Conservation (phyloP, 176 grass and related monocot genomes). For the Juncus inflexus region DNA sequence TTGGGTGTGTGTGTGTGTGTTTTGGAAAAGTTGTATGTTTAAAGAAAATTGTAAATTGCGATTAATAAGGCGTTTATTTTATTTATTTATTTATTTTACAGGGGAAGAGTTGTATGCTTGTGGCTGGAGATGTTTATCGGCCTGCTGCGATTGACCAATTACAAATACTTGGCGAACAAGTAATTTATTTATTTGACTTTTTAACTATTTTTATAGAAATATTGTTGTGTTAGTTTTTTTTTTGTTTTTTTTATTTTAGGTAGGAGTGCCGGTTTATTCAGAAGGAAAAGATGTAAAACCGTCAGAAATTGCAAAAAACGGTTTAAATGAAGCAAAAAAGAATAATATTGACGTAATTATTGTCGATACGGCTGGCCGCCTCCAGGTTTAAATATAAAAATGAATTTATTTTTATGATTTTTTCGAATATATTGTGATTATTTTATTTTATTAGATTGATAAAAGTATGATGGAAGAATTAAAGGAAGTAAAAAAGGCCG, state of each 20-base stretch:
- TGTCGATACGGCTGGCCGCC: slow-evolving; percentile 90
- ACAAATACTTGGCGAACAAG: slow-evolving; percentile 73
- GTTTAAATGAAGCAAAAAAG: slow-evolving; percentile 72
- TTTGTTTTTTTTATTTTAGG: slow-evolving; percentile 37
- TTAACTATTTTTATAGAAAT: background rate
- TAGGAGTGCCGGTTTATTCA: slow-evolving; percentile 81
- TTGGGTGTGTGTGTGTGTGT: too few relatives aligned
- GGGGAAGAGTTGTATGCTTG: slow-evolving; percentile 94
- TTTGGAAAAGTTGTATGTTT: too few relatives aligned
- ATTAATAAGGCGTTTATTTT: background rate
- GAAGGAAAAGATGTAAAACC: slow-evolving; percentile 69
- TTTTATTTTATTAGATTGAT: slow-evolving; percentile 56
- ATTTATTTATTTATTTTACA: slow-evolving; percentile 37
- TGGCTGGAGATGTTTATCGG: slow-evolving; percentile 95
- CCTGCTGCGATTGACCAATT: slow-evolving; percentile 99
- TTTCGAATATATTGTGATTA: slow-evolving; percentile 5
- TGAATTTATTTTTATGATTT: slow-evolving; percentile 22
- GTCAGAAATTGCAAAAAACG: slow-evolving; percentile 78
- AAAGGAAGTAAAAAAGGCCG: slow-evolving; percentile 82
- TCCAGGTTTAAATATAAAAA: slow-evolving; percentile 48
- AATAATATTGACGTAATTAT: slow-evolving; percentile 75
- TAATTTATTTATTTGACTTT: slow-evolving; percentile 20
- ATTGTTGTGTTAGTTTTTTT: slow-evolving; percentile 17
- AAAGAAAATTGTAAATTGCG: too few relatives aligned
- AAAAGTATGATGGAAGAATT: slow-evolving; percentile 96